Percentiles rank a stretch among this genome's conserved stretches.
These are phyloP conservation scores for Leccinum subfulvum DNA, from an alignment of 1,284 basidiomycete genomes.

Conservation along the genomic window DNA sequence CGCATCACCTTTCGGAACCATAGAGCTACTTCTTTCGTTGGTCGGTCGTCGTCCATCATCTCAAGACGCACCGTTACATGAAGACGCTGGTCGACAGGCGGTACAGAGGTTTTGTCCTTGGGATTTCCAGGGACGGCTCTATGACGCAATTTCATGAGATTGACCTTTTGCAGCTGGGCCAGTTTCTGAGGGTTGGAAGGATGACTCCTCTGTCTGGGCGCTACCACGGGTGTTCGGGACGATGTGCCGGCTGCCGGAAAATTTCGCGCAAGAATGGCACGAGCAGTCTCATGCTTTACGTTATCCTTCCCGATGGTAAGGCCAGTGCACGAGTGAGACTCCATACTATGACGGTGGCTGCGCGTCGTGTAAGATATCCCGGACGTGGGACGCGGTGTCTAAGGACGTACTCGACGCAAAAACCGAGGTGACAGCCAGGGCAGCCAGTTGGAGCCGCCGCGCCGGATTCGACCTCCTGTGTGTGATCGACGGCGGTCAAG, in stretches of 20 bases:
- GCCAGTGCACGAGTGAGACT: constrained; percentile 51
- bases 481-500: constrained; percentile 29
- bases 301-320: constrained; percentile 12
- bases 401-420: constrained; percentile 57
- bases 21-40: constrained; percentile 41
- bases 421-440: constrained; percentile 51
- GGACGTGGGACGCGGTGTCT: constrained; percentile 5
- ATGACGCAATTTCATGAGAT: constrained; percentile 73
- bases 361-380: constrained; percentile 16
- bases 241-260: constrained; percentile 39
- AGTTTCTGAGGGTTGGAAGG: constrained; percentile 54
- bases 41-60: constrained; percentile 12
- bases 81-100: constrained; percentile 54
- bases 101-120: constrained; percentile 45
- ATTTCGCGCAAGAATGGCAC: constrained; percentile 53
- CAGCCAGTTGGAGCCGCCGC: constrained; percentile 39
- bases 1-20: constrained; percentile 65
- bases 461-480: not conserved
- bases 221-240: constrained; percentile 23
- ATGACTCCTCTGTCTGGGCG: constrained; percentile 30
- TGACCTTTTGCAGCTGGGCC: constrained; percentile 54
- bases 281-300: constrained; percentile 48
- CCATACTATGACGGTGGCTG: constrained; percentile 64
- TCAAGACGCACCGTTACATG: constrained; percentile 48
- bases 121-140: constrained; percentile 61